Evolutionary conservation across 345 rosid species (phyloP).

Genomic region (Acer campestre): DNA sequence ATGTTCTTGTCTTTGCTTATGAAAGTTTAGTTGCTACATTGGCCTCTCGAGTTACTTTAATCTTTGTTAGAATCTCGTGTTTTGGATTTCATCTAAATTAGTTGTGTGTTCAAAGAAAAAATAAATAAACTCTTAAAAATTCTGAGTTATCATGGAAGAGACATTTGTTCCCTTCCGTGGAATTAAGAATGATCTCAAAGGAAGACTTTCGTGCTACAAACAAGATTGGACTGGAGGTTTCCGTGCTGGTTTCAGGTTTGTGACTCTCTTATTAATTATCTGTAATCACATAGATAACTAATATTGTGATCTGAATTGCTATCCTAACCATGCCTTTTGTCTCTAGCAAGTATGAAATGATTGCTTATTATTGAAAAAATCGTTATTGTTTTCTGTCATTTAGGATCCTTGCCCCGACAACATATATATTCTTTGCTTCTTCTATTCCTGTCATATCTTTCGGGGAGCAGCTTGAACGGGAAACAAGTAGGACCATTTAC

Average conservation of each 20-base stretch:
- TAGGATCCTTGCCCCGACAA: slow-evolving; percentile 80
- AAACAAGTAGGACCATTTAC: slow-evolving; percentile 35
- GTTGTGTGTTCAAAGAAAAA: slow-evolving; percentile 15
- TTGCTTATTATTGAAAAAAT: slow-evolving; percentile 13
- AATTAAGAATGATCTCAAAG: slow-evolving; percentile 69
- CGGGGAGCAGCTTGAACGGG: slow-evolving; percentile 63
- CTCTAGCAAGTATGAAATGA: not conserved
- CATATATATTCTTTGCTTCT: slow-evolving; percentile 67
- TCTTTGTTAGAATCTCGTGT: slow-evolving; percentile 26
- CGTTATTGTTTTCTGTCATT: slow-evolving; percentile 21
- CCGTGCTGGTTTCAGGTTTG: slow-evolving; percentile 71
- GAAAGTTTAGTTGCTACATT: slow-evolving; percentile 35
- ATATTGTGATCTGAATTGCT: slow-evolving; percentile 6
- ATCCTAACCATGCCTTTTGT: not conserved
- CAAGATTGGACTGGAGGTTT: slow-evolving; percentile 78
- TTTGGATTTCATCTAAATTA: slow-evolving; percentile 22
- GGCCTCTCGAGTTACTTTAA: slow-evolving; percentile 61
- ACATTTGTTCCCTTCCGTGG: slow-evolving; percentile 82
- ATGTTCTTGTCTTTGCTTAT: slow-evolving; percentile 19
- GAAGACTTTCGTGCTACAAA: slow-evolving; percentile 72
- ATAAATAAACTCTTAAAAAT: not conserved
- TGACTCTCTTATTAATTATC: slow-evolving; percentile 12
- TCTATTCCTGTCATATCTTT: slow-evolving; percentile 69
- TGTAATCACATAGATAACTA: not conserved
- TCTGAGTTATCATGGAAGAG: slow-evolving; percentile 62